Conservation (phyloP, 371 early-diverging fungal species). For the Lichtheimia corymbifera region DNA sequence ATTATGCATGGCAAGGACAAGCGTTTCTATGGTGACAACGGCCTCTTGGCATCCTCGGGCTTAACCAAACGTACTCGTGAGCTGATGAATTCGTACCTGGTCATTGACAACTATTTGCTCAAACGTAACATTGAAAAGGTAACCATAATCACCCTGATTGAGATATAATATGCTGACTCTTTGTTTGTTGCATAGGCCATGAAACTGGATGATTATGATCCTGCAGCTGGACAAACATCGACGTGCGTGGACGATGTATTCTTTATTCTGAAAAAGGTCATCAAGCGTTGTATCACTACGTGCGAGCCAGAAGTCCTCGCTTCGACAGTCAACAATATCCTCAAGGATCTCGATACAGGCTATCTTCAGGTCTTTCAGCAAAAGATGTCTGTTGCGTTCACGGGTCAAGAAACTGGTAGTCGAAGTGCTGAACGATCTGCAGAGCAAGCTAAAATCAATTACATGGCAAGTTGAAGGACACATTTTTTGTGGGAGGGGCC, state of each 20-base stretch:
- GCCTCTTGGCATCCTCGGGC: slow-evolving; percentile 51
- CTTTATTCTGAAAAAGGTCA: slow-evolving; percentile 81
- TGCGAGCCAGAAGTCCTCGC: slow-evolving; percentile 67
- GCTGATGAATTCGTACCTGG: slow-evolving; percentile 69
- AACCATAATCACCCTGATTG: not conserved
- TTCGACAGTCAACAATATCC: slow-evolving; percentile 61
- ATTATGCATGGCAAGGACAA: slow-evolving; percentile 49
- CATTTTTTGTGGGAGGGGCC: not conserved
- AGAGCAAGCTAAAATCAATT: slow-evolving; percentile 57
- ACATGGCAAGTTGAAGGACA: slow-evolving; percentile 54
- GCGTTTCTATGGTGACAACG: slow-evolving; percentile 50
- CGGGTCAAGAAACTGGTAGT: slow-evolving; percentile 43
- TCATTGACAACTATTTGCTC: slow-evolving; percentile 75
- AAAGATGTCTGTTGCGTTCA: slow-evolving; percentile 57
- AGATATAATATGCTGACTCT: not conserved
- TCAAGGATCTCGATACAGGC: slow-evolving; percentile 65
- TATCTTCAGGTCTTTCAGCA: slow-evolving; percentile 67
- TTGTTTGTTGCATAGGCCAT: slow-evolving; percentile 39
- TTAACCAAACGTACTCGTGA: slow-evolving; percentile 64
- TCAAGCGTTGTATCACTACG: slow-evolving; percentile 73
- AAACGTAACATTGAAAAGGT: slow-evolving; percentile 77
- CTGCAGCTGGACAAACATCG: slow-evolving; percentile 55
- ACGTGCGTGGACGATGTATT: slow-evolving; percentile 93
- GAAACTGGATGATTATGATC: slow-evolving; percentile 58
- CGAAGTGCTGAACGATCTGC: slow-evolving; percentile 20